Conservation (phyloP, 306 rosid species). For the Cicer yamashitae region DNA sequence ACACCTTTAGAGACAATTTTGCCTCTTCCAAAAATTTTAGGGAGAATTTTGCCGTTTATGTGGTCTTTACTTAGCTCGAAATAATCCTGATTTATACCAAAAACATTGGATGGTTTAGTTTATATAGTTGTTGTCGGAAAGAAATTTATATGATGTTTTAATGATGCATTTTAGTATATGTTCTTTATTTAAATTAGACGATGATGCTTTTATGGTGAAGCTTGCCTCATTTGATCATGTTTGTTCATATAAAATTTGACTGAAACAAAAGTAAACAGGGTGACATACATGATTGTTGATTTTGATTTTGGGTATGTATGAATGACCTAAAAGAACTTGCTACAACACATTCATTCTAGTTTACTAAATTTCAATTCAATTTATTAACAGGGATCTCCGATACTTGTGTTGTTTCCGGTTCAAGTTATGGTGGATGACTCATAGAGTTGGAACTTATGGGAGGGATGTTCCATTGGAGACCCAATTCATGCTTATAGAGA, state of each 20-base stretch:
- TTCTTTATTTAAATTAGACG: background rate
- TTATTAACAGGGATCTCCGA: constrained; percentile 62
- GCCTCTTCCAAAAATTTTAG: too few species aligned
- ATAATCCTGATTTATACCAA: background rate
- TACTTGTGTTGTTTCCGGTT: constrained; percentile 93
- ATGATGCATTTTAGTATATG: background rate
- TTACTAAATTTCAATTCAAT: background rate
- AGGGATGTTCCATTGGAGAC: constrained; percentile 93
- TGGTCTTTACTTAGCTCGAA: background rate
- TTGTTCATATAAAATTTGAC: background rate
- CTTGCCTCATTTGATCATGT: background rate
- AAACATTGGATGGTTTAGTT: background rate
- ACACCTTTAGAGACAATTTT: too few species aligned
- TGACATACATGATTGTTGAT: background rate
- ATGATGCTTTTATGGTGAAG: background rate
- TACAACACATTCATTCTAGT: background rate
- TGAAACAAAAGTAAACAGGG: background rate
- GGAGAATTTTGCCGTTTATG: too few species aligned
- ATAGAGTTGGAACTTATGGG: constrained; percentile 88
- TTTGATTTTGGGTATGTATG: background rate
- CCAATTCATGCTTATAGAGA: constrained; percentile 90
- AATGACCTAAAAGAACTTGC: background rate
- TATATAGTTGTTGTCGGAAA: background rate
- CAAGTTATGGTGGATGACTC: constrained; percentile 99
- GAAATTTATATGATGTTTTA: background rate